Conservation (phyloP, 2,329 filamentous ascomycete species). For the Phyllosticta paracitricarpa region DNA sequence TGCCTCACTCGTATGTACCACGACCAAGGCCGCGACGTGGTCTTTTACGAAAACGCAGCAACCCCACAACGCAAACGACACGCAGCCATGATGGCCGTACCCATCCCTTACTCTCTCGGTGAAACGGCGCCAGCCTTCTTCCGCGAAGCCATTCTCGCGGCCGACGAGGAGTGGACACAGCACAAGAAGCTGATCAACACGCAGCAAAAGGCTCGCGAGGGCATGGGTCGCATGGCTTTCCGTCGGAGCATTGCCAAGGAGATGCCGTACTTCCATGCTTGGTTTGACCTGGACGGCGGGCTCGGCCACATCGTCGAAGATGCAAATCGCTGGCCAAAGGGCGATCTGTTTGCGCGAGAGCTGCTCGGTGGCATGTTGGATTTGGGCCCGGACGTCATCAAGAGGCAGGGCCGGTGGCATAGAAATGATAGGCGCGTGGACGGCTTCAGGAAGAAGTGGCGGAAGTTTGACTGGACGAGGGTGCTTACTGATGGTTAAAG, state of each 20-base stretch:
- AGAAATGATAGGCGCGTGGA: conserved; percentile 60
- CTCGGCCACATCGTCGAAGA: conserved; percentile 91
- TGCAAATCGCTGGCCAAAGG: conserved; percentile 70
- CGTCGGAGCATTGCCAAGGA: conserved; percentile 77
- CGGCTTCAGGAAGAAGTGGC: conserved; percentile 74
- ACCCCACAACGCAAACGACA: conserved; percentile 68
- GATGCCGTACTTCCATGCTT: conserved; percentile 96
- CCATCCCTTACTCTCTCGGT: conserved; percentile 83
- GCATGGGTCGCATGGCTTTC: conserved; percentile 72
- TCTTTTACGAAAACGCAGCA: conserved; percentile 97
- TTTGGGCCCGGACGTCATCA: conserved; percentile 69
- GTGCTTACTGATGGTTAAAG: conserved; percentile 43
- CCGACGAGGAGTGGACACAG: conserved; percentile 91
- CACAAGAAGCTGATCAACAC: conserved; percentile 95
- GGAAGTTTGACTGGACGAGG: conserved; percentile 83
- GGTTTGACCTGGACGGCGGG: conserved; percentile 88
- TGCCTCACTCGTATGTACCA: conserved; percentile 88
- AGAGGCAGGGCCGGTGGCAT: conserved; percentile 80
- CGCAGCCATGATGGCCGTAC: conserved; percentile 75
- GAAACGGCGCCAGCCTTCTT: conserved; percentile 92
- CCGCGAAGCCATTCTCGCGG: conserved; percentile 78
- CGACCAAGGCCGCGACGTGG: conserved; percentile 78
- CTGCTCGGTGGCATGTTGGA: conserved; percentile 89
- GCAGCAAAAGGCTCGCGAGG: conserved; percentile 50
- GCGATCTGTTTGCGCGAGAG: conserved; percentile 87